Conservation (phyloP, 1,284 basidiomycete genomes). For the Vanrija pseudolonga region DNA sequence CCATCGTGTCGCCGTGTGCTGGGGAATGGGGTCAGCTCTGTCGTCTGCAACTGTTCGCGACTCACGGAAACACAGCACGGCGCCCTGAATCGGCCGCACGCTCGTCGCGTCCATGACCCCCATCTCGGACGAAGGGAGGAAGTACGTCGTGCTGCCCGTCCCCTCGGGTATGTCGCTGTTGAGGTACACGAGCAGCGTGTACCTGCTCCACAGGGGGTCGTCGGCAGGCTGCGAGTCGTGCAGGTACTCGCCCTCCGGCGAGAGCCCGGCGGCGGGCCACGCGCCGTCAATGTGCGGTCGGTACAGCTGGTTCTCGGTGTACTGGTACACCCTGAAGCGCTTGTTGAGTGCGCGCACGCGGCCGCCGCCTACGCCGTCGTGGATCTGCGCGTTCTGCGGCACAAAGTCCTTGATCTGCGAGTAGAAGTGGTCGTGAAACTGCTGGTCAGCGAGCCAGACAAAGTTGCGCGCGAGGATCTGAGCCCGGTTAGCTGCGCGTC, state of each 20-base stretch:
- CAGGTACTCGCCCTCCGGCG: conserved; percentile 53
- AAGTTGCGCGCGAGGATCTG: conserved; percentile 55
- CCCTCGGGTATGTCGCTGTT: conserved; percentile 51
- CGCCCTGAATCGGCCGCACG: conserved; percentile 54
- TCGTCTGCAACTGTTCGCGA: conserved; percentile 17
- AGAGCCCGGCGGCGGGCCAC: conserved; percentile 56
- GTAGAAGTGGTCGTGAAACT: conserved; percentile 53
- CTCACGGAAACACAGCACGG: conserved; percentile 56
- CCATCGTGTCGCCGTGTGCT: conserved; percentile 49
- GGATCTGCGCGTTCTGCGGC: conserved; percentile 37
- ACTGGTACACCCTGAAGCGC: conserved; percentile 56
- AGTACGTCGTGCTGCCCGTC: conserved; percentile 57
- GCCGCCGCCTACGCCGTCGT: conserved; percentile 48
- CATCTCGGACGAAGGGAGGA: conserved; percentile 52
- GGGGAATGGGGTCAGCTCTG: conserved; percentile 14
- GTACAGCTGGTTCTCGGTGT: conserved; percentile 54
- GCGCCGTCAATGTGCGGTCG: conserved; percentile 58
- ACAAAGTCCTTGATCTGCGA: conserved; percentile 51
- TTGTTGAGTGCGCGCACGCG: conserved; percentile 55
- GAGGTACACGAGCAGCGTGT: conserved; percentile 59
- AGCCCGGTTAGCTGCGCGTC: conserved; percentile 19
- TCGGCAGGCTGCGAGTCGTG: conserved; percentile 52
- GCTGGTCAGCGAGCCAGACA: conserved; percentile 56
- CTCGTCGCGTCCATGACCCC: conserved; percentile 54
- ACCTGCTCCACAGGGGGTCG: conserved; percentile 52